Evolutionary conservation across 2,329 filamentous ascomycete species (phyloP), one percentile per base, ranked within the genome.

Genomic region (Cladophialophora carrionii): DNA sequence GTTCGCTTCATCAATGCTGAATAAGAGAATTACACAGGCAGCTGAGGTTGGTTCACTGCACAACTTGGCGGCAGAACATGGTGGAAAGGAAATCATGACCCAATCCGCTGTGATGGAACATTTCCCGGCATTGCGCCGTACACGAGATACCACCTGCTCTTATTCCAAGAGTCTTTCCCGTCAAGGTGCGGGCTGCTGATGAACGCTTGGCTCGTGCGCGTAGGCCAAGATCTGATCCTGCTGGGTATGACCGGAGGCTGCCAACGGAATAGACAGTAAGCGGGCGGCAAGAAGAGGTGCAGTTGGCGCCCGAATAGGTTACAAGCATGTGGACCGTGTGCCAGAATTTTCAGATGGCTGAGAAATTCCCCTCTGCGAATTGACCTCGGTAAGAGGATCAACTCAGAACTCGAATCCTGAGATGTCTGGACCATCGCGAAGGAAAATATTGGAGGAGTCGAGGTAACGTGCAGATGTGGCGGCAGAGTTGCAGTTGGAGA

Each of bases 1-100:
- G 64, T 69, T n/a, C 52, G 52, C 7, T 32, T 54, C 12, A 67
- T 69, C 59, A 69, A 65, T 29, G 62, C 57, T n/a, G 49, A 26
- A 22, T 68, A 43, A 65, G 49, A n/a, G 29, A 22, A 20, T n/a
- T 8, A n/a, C 17, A n/a, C 37, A 14, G 17, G 17, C 37, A 7
- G n/a, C n/a, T 43, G 37, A 43, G 37, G 37, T 43, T 43, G 37
- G 37, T n/a, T 43, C 37, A 7, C 14, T 20, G 5, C 8, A 43
- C 4, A 14, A 7, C 17, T 7, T 43, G 37, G 37, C 8, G n/a
- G 14, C 14, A 43, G 17, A 17, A 17, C 6, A 14, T 17, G 14
- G 9, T 51, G 7, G 2, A 51, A 17, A 51, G 7, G 2, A 51
- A 17, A 51, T 29, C 20, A 51, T n/a, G 10, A 51, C 48, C 20